Conservation (phyloP, 1,284 basidiomycete genomes). For the Acaromyces ingoldii region DNA sequence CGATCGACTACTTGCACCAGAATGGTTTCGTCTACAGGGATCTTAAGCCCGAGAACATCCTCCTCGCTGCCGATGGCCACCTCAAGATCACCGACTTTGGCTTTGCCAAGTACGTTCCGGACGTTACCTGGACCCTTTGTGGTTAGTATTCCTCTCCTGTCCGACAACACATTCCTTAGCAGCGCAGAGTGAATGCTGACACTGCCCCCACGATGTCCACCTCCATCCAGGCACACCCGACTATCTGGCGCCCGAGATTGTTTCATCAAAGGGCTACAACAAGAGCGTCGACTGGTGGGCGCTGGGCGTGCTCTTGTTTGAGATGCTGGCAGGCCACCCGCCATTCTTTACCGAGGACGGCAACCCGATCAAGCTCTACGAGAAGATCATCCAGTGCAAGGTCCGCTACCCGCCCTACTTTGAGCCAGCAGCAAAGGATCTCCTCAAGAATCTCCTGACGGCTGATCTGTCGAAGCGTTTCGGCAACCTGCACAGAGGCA, state of each 20-base stretch:
- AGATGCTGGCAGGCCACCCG: constrained; percentile 56
- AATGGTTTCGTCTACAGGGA: constrained; percentile 95
- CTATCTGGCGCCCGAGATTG: constrained; percentile 61
- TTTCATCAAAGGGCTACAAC: constrained; percentile 87
- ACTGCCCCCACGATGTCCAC: neutral
- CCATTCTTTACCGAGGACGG: constrained; percentile 56
- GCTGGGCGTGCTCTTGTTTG: constrained; percentile 75
- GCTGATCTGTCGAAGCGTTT: constrained; percentile 83
- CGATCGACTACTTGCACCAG: constrained; percentile 84
- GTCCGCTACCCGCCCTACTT: constrained; percentile 87
- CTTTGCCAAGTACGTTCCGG: constrained; percentile 85
- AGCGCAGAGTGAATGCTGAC: neutral
- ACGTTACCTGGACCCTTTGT: constrained; percentile 93
- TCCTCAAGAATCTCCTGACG: constrained; percentile 85
- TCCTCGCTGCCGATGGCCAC: constrained; percentile 87
- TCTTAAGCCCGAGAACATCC: constrained; percentile 94
- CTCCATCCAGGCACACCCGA: constrained; percentile 61
- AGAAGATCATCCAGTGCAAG: constrained; percentile 82
- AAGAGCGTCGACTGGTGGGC: constrained; percentile 99
- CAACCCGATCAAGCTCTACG: constrained; percentile 73
- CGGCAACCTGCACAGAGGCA: constrained; percentile 87
- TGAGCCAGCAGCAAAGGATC: constrained; percentile 70
- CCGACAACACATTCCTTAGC: neutral
- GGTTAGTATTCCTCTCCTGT: constrained; percentile 49
- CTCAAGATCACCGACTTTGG: constrained; percentile 98